A percentile compares a stretch with the other conserved stretches of the same genome.
phyloP scores from a whole-genome alignment of 306 rosid genomes.

The Castanospermum australe region DNA sequence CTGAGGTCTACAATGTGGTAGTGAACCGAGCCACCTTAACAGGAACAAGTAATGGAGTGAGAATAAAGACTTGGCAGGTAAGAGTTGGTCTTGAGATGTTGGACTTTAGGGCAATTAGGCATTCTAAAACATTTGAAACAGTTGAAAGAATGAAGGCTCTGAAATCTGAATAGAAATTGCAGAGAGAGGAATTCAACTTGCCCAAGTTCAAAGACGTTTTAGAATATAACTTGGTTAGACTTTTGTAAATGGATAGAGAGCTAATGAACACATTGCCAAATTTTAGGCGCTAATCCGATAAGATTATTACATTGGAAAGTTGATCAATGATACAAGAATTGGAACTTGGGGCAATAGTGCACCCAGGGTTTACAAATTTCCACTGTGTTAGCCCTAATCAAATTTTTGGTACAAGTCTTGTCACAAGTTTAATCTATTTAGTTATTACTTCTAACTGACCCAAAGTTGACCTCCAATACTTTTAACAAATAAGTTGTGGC shows the following conservation, averaged over 20 bases:
- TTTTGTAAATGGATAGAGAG: neutral
- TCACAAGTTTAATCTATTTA: neutral
- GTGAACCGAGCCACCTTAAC: conserved; percentile 54
- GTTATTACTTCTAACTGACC: neutral
- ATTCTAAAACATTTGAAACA: conserved; percentile 9
- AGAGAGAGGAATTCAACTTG: neutral
- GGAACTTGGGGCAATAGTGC: conserved; percentile 7
- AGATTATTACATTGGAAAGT: neutral
- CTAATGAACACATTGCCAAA: neutral
- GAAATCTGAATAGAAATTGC: conserved; percentile 7
- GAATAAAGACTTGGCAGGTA: conserved; percentile 97
- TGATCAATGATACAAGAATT: neutral
- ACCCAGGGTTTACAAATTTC: conserved; percentile 16
- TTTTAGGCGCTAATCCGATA: conserved; percentile 12
- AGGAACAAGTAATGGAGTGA: conserved; percentile 80
- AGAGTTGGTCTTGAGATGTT: conserved; percentile 17
- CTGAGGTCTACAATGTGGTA: conserved; percentile 61
- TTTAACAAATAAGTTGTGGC: neutral
- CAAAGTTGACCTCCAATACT: neutral
- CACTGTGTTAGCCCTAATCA: neutral
- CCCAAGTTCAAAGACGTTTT: neutral
- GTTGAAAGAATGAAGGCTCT: neutral
- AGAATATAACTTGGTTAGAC: neutral
- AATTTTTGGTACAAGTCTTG: neutral
- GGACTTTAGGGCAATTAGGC: neutral